phyloP scores from a whole-genome alignment of 2,329 filamentous ascomycete genomes.

The Penicillium sp. region DNA sequence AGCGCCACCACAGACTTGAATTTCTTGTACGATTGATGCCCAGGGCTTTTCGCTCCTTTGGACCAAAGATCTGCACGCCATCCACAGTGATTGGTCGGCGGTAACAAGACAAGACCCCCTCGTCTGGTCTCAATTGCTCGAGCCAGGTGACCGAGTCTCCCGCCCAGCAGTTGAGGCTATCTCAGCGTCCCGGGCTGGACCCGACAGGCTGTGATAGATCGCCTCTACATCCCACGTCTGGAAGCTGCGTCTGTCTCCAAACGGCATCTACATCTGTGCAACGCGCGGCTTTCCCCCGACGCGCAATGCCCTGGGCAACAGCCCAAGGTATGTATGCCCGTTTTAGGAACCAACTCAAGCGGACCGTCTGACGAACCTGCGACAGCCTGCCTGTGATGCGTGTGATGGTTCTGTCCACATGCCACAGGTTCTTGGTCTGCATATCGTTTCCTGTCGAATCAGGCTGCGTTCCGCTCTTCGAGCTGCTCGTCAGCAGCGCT shows the following conservation, averaged over 20 bases:
- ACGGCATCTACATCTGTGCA: constrained; percentile 7
- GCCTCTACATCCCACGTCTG: constrained; percentile 1
- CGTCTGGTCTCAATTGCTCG: not conserved
- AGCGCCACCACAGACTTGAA: not conserved
- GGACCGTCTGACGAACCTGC: too few species aligned
- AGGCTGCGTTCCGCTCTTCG: not conserved
- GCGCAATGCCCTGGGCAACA: constrained; percentile 10
- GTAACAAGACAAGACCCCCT: not conserved
- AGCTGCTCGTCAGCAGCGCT: constrained; percentile 1
- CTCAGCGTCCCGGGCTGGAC: not conserved
- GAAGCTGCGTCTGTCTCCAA: constrained; percentile 1
- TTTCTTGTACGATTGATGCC: not conserved
- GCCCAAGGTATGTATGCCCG: not conserved
- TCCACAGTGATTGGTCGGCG: constrained; percentile 1
- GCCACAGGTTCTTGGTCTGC: constrained; percentile 4
- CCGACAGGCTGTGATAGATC: not conserved
- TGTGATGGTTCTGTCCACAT: constrained; percentile 15
- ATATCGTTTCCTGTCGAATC: constrained; percentile 10
- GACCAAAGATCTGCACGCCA: constrained; percentile 3
- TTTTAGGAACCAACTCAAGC: too few species aligned
- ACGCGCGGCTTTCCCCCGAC: constrained; percentile 13
- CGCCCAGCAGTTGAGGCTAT: constrained; percentile 7
- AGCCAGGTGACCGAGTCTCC: not conserved
- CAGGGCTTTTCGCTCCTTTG: too few species aligned
- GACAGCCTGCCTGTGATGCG: constrained; percentile 4